These are phyloP conservation scores for Teratosphaeriaceae sp. DNA, from an alignment of 2,329 filamentous ascomycete species.

Conservation along the genomic window DNA sequence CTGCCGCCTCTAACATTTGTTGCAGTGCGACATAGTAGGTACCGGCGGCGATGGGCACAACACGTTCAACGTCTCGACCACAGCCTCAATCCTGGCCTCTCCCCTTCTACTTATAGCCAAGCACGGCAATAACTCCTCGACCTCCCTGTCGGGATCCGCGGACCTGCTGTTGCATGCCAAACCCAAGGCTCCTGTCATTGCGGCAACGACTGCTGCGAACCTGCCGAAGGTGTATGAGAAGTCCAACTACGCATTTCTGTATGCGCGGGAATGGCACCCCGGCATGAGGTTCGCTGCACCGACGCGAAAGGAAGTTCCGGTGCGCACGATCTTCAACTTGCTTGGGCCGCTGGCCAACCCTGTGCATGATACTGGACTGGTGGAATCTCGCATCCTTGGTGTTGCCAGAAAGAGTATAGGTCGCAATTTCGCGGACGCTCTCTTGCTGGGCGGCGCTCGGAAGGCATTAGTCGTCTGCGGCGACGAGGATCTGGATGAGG, in stretches of 20 bases:
- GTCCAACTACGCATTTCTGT: constrained; percentile 92
- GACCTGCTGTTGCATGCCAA: constrained; percentile 75
- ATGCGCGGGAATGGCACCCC: constrained; percentile 92
- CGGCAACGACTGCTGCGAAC: constrained; percentile 64
- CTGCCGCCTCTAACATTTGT: constrained; percentile 7
- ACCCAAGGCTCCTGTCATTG: constrained; percentile 66
- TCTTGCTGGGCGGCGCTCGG: constrained; percentile 65
- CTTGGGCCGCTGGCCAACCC: constrained; percentile 90
- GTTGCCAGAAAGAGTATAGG: constrained; percentile 85
- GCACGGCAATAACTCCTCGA: constrained; percentile 93
- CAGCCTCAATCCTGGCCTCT: constrained; percentile 85
- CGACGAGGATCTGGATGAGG: constrained; percentile 89
- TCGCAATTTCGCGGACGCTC: constrained; percentile 78
- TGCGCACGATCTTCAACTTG: constrained; percentile 96
- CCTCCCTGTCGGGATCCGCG: constrained; percentile 90
- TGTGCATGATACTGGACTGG: constrained; percentile 59
- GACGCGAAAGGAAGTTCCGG: constrained; percentile 80
- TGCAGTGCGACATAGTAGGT: constrained; percentile 83
- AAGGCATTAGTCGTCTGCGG: constrained; percentile 92
- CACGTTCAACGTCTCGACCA: constrained; percentile 97
- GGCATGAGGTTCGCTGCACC: constrained; percentile 86
- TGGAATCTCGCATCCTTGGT: constrained; percentile 90
- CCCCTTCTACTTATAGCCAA: constrained; percentile 81
- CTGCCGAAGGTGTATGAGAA: constrained; percentile 66
- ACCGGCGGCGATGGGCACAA: constrained; percentile 95